Percentiles rank a stretch among this genome's conserved stretches.
Evolutionary conservation across 2,329 filamentous ascomycete species (phyloP).

Genomic region (Amylocarpus encephaloides): DNA sequence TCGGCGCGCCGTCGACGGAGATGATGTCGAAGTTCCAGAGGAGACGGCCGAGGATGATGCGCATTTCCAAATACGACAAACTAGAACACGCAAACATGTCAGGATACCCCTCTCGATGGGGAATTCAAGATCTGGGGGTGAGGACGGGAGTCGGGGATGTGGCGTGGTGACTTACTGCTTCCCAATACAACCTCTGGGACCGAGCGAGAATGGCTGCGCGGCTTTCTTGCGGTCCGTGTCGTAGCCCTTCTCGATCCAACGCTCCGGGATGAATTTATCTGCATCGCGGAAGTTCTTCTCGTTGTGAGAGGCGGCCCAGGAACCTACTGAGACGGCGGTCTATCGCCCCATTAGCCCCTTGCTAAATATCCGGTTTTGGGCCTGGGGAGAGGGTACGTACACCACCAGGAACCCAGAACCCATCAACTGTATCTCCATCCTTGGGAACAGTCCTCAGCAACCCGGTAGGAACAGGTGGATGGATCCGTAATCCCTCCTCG

Average conservation of each 20-base stretch:
- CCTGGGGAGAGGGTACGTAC: slow-evolving; percentile 33
- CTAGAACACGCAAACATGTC: slow-evolving; percentile 1
- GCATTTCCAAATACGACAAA: slow-evolving; percentile 20
- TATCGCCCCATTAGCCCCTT: not conserved
- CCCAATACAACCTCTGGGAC: slow-evolving; percentile 19
- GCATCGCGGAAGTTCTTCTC: slow-evolving; percentile 26
- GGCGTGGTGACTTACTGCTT: slow-evolving; percentile 10
- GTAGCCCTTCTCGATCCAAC: slow-evolving; percentile 30
- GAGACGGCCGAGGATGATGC: slow-evolving; percentile 15
- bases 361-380: not conserved
- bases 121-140: not conserved
- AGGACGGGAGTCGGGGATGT: not conserved
- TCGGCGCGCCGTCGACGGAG: slow-evolving; percentile 8
- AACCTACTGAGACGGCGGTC: slow-evolving; percentile 14
- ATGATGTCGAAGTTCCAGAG: slow-evolving; percentile 23
- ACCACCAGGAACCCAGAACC: slow-evolving; percentile 12
- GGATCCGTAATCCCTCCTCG: slow-evolving; percentile 38
- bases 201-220: slow-evolving; percentile 15
- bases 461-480: slow-evolving; percentile 25
- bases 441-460: slow-evolving; percentile 13
- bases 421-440: slow-evolving; percentile 16
- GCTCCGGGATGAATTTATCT: slow-evolving; percentile 18
- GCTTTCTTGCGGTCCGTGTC: slow-evolving; percentile 13
- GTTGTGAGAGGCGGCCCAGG: slow-evolving; percentile 11
- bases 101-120: too few relatives aligned